Evolutionary conservation across 2,329 filamentous ascomycete species (phyloP).

Genomic region (Esteya vermicola): DNA sequence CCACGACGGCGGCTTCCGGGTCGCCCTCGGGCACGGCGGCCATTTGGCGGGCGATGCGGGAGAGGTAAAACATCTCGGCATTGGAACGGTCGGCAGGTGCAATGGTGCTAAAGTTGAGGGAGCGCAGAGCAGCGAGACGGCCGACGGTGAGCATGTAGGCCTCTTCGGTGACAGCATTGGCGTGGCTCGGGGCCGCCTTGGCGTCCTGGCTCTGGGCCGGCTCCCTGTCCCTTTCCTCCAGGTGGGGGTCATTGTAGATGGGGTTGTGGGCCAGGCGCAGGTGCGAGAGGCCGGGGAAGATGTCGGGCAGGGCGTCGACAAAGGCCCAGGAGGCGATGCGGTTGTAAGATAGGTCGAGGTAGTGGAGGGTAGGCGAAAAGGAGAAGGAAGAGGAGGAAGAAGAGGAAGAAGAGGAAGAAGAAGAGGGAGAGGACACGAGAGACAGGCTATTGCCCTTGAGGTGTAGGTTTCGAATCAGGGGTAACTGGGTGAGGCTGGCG

Average conservation of each 20-base stretch:
- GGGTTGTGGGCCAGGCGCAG: conserved; percentile 80
- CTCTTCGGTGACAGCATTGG: conserved; percentile 45
- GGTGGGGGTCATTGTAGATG: conserved; percentile 45
- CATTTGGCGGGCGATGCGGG: conserved; percentile 65
- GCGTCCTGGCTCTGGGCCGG: too few relatives aligned
- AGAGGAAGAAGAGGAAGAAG: conserved; percentile 34
- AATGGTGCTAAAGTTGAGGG: conserved; percentile 62
- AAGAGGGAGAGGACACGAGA: conserved; percentile 9
- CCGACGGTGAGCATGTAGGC: conserved; percentile 81
- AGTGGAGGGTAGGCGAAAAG: conserved; percentile 41
- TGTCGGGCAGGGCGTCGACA: conserved; percentile 49
- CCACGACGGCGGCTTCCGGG: conserved; percentile 40
- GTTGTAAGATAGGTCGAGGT: conserved; percentile 65
- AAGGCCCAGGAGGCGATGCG: conserved; percentile 55
- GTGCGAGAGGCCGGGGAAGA: conserved; percentile 60
- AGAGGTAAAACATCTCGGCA: conserved; percentile 87
- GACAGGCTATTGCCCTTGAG: conserved; percentile 67
- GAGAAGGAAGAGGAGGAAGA: conserved; percentile 11
- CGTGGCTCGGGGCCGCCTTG: too few relatives aligned
- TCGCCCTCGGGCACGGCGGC: conserved; percentile 38
- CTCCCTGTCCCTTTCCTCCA: conserved; percentile 17
- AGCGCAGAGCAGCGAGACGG: conserved; percentile 51
- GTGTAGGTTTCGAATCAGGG: conserved; percentile 43
- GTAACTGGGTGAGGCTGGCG: conserved; percentile 33
- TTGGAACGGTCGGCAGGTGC: conserved; percentile 63